Percentiles rank a stretch among this genome's conserved stretches.
Conservation (phyloP, 1,284 basidiomycete species). For the Trametes pubescens region DNA sequence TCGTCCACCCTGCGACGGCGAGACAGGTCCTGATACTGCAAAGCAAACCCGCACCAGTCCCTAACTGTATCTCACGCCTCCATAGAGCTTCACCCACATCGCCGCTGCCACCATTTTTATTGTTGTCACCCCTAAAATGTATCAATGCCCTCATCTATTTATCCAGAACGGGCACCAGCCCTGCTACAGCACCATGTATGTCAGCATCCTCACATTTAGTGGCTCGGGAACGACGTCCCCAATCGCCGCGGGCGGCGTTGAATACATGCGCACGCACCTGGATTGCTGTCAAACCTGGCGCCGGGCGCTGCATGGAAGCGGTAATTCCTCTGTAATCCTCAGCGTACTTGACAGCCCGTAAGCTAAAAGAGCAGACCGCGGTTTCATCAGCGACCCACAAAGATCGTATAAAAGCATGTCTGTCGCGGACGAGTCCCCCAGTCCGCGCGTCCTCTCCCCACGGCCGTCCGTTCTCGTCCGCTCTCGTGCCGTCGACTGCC, state of each 20-base stretch:
- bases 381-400: neutral
- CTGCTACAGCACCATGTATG: neutral
- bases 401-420: neutral
- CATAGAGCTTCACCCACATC: neutral
- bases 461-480: neutral
- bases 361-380: conserved; percentile 14
- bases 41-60: neutral
- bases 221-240: neutral
- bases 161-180: neutral
- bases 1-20: neutral
- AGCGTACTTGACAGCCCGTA: conserved; percentile 6
- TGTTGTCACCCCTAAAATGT: conserved; percentile 11
- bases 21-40: neutral
- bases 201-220: neutral
- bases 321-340: conserved; percentile 4
- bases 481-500: neutral
- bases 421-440: too few species aligned
- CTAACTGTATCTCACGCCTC: neutral
- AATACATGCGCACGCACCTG: neutral
- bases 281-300: conserved; percentile 9
- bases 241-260: conserved; percentile 2
- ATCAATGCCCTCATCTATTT: conserved; percentile 6
- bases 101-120: neutral
- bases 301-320: conserved; percentile 20
- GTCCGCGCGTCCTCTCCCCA: neutral